These are phyloP conservation scores for Epichloe baconii DNA, from an alignment of 2,329 filamentous ascomycete species.

Conservation along the genomic window DNA sequence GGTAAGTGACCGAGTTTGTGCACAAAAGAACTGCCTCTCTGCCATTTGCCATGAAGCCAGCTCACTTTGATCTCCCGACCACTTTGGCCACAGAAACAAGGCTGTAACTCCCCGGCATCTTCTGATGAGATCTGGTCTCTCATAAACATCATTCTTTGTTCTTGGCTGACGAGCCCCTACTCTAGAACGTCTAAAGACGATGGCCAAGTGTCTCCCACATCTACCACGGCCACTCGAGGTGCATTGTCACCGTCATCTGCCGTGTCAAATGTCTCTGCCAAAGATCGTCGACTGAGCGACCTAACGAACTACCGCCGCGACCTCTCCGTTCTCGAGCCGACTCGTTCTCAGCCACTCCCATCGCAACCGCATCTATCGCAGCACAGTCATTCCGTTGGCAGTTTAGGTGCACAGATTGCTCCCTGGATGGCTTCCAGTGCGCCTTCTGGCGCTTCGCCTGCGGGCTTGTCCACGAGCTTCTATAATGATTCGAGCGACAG, in stretches of 20 bases:
- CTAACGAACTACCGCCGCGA: slow-evolving; percentile 61
- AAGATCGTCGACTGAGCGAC: slow-evolving; percentile 45
- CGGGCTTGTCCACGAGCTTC: slow-evolving; percentile 43
- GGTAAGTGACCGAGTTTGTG: slow-evolving; percentile 17
- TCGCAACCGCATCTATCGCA: slow-evolving; percentile 43
- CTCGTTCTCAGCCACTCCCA: slow-evolving; percentile 33
- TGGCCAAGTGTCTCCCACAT: slow-evolving; percentile 38
- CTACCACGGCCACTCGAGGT: slow-evolving; percentile 29
- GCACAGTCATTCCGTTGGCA: slow-evolving; percentile 32
- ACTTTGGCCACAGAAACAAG: not conserved
- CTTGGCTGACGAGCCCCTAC: slow-evolving; percentile 1
- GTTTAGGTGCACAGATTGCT: slow-evolving; percentile 37
- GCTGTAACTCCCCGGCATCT: not conserved
- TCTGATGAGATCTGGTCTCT: not conserved
- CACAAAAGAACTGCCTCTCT: not conserved
- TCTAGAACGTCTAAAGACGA: slow-evolving; percentile 19
- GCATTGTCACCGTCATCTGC: slow-evolving; percentile 34
- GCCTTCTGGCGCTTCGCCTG: slow-evolving; percentile 20
- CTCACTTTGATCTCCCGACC: not conserved
- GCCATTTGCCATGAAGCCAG: not conserved
- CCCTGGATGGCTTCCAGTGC: slow-evolving; percentile 43
- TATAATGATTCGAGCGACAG: slow-evolving; percentile 67
- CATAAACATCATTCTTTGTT: not conserved
- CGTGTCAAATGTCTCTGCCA: slow-evolving; percentile 27
- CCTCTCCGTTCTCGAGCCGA: slow-evolving; percentile 52